Evolutionary conservation across 2,329 filamentous ascomycete species (phyloP).

Genomic region (Cadophora sp.): DNA sequence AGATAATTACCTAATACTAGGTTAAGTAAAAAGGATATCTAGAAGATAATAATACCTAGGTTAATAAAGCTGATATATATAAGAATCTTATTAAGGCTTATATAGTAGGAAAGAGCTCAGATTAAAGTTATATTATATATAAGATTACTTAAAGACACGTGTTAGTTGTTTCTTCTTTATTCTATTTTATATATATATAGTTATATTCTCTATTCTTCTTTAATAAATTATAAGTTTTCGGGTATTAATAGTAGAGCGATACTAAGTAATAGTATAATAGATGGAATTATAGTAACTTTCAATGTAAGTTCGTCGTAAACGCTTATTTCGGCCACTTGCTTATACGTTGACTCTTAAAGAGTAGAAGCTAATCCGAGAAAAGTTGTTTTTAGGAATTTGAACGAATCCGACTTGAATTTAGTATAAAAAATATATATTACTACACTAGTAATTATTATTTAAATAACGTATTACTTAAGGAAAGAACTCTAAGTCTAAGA

Average conservation of each 20-base stretch:
- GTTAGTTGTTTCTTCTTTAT: slow-evolving; percentile 19
- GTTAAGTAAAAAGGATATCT: too few species aligned
- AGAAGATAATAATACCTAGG: too few species aligned
- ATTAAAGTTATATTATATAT: slow-evolving; percentile 25
- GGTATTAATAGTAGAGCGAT: neutral
- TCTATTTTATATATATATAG: too few species aligned
- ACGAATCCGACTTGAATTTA: slow-evolving; percentile 2
- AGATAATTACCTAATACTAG: too few species aligned
- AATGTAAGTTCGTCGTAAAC: slow-evolving; percentile 16
- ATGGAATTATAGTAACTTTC: slow-evolving; percentile 11
- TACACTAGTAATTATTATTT: neutral
- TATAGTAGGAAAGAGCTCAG: slow-evolving; percentile 25
- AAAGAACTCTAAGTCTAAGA: neutral
- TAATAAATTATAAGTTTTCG: neutral
- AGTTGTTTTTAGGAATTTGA: slow-evolving; percentile 17
- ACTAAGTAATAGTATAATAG: neutral
- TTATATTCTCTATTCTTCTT: too few species aligned
- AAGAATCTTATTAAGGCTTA: too few species aligned
- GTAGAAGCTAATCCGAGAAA: slow-evolving; percentile 17
- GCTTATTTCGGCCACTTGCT: slow-evolving; percentile 21
- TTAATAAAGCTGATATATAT: too few species aligned
- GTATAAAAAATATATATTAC: neutral
- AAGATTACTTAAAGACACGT: slow-evolving; percentile 23
- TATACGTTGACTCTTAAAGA: slow-evolving; percentile 18
- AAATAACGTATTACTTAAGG: neutral